Base-by-base conservation (phyloP, 768 basidiomycete species). In the Cystobasidium ongulense region DNA sequence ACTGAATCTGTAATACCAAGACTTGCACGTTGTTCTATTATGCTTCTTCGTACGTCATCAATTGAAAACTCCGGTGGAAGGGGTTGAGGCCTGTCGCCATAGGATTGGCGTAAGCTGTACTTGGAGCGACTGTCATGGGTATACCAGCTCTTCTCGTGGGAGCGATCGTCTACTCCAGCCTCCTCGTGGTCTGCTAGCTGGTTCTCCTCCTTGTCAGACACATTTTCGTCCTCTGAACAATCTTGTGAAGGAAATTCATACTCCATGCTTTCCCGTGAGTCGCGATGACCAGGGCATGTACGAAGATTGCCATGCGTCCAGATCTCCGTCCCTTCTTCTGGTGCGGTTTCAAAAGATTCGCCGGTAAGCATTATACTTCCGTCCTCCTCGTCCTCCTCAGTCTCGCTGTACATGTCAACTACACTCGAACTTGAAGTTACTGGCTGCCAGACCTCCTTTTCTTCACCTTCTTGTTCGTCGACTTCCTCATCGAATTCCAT, bases 1-100 rank as follows among this genome's bases (percentile, higher is more conserved):
- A 70, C 67, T 4, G 67, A 70, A 27, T 70, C 67, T 5, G 67
- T 35, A 17, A 70, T 54, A 11, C 53, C 53, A 17, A 70, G 29
- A 41, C 67, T 70, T n/a, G 50, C 53, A 31, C 67, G 67, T 17
- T 52, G 67, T 15, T 70, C 67, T 3, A 43, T 43, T 4, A 41
- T 18, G 43, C 31, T 43, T 11, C n/a, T n/a, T 23, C 53, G 53
- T 23, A 54, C 29, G 7, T n/a, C 29, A 23, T 54, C 53, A n/a
- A 54, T 23, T 7, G 21, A 7, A 11, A 7, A 23, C n/a, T 54
- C 53, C 29, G 53, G 53, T 11, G 53, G 53, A 7, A 54, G n/a
- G 11, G 53, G 53, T n/a, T 54, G n/a, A n/a, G 53, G 53, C 39
- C 18, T 41, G 39, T 41, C 39, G 29, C 21, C n/a, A n/a, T 54